These are phyloP conservation scores for Chlorella sp. DNA, from an alignment of 139 green algal genomes.

Conservation along the genomic window DNA sequence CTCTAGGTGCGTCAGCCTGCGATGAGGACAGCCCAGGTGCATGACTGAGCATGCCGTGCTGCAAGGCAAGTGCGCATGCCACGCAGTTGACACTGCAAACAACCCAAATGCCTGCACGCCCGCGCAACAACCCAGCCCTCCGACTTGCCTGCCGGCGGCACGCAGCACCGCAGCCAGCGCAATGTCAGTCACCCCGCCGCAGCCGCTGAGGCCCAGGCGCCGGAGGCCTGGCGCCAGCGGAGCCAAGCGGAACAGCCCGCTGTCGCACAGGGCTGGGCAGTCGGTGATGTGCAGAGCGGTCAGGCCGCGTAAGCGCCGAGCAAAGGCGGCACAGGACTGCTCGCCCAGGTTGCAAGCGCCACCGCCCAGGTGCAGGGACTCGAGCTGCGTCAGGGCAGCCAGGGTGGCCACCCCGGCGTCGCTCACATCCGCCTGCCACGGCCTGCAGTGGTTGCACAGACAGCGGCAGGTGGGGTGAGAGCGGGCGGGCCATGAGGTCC, in stretches of 20 bases:
- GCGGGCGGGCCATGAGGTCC: no score
- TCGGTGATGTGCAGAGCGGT: background rate
- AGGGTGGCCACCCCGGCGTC: constrained; percentile 1
- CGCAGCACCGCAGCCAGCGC: constrained; percentile 14
- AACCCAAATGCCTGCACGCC: no score
- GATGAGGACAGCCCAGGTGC: background rate
- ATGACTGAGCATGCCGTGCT: background rate
- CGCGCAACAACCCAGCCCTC: no score
- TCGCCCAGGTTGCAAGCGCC: background rate
- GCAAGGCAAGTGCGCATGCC: background rate
- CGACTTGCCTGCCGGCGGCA: background rate
- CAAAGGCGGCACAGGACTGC: background rate
- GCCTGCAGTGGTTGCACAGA: background rate
- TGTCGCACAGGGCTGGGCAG: background rate
- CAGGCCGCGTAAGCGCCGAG: background rate
- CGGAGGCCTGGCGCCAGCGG: background rate
- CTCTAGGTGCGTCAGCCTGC: constrained; percentile 14
- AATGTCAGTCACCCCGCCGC: constrained; percentile 14
- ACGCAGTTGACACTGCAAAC: no score
- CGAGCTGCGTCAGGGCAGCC: background rate
- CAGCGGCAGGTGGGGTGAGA: background rate
- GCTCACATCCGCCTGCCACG: background rate
- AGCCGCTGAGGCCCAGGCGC: constrained; percentile 9
- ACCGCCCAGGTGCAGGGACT: constrained; percentile 1
- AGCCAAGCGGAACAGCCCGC: background rate